phyloP scores from a whole-genome alignment of 2,329 filamentous ascomycete species.

The Colletotrichum limetticola region DNA sequence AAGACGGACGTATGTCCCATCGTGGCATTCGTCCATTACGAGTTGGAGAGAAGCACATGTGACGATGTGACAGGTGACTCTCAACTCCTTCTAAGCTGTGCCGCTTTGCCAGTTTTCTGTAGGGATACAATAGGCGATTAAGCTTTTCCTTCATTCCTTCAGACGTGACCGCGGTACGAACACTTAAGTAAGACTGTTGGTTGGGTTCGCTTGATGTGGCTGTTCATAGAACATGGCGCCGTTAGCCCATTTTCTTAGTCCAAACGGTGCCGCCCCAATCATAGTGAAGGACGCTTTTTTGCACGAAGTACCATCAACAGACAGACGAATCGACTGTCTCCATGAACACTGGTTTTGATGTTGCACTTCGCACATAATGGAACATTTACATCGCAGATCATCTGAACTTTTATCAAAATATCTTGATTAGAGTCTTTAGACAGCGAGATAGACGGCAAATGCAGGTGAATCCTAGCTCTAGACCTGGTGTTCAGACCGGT shows the following conservation, averaged over 20 bases:
- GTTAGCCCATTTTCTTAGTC: conserved; percentile 1
- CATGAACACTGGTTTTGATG: not conserved
- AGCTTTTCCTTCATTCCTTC: not conserved
- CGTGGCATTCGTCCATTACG: not conserved
- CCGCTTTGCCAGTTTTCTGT: not conserved
- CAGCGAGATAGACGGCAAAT: not conserved
- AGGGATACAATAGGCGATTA: not conserved
- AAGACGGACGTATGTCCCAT: conserved; percentile 12
- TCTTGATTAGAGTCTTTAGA: not conserved
- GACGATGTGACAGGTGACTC: not conserved
- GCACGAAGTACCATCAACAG: not conserved
- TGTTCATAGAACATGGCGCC: not conserved
- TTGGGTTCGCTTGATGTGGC: not conserved
- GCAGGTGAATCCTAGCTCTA: not conserved
- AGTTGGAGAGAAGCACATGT: not conserved
- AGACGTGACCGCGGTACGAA: not conserved
- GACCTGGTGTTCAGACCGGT: not conserved
- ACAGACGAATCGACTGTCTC: not conserved
- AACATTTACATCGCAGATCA: not conserved
- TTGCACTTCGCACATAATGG: not conserved
- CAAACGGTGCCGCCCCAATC: conserved; percentile 21
- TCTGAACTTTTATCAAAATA: not conserved
- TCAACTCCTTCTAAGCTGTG: not conserved
- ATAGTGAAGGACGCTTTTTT: not conserved
- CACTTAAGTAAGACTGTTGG: not conserved